phyloP scores from a whole-genome alignment of 176 grass and related monocot genomes.

The Oryza glumipatula region DNA sequence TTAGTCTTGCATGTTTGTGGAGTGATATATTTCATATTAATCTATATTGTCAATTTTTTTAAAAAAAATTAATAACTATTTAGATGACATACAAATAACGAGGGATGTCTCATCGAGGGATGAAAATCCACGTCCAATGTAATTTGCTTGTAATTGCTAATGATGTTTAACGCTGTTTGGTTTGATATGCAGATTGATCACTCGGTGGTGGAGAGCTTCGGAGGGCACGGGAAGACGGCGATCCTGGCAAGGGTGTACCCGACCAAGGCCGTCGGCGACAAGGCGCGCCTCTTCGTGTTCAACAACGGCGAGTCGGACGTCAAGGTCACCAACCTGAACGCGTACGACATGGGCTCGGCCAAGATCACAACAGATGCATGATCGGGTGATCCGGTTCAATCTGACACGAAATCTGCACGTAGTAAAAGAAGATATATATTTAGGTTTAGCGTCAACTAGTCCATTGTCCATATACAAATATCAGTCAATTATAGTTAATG shows the following conservation, averaged over 20 bases:
- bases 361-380: conserved; percentile 9
- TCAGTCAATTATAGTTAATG: no score
- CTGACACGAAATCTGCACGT: background rate
- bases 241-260: conserved; percentile 70
- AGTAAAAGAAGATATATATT: background rate
- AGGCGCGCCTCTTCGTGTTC: conserved; percentile 63
- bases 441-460: no score
- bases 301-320: conserved; percentile 58
- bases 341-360: conserved; percentile 52
- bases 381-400: conserved; percentile 2
- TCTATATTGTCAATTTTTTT: no score
- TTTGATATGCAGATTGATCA: conserved; percentile 45
- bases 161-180: no score
- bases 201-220: conserved; percentile 70
- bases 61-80: no score
- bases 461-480: background rate
- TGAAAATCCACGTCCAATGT: background rate
- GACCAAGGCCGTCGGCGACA: conserved; percentile 40
- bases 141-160: background rate
- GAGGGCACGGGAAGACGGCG: conserved; percentile 52
- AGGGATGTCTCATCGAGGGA: no score
- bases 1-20: no score
- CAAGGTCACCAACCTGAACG: conserved; percentile 45
- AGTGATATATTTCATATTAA: no score
- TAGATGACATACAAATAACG: no score